A percentile compares a stretch with the other conserved stretches of the same genome.
These are phyloP conservation scores for Pisolithus orientalis DNA, from an alignment of 768 basidiomycete genomes.

Conservation along the genomic window DNA sequence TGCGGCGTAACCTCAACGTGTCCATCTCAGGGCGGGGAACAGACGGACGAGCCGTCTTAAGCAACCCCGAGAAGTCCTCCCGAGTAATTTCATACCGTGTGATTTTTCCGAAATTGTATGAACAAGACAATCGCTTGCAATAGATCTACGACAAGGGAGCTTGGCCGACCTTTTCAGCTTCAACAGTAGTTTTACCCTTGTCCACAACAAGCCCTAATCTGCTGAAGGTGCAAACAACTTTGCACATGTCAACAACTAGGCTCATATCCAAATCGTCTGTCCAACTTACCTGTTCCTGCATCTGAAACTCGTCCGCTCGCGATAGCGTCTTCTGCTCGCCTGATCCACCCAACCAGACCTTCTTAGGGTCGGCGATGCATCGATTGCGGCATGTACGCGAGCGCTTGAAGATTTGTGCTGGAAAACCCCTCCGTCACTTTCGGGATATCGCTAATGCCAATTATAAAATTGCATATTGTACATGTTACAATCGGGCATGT, in stretches of 20 bases:
- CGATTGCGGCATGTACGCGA: constrained; percentile 77
- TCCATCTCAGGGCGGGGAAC: constrained; percentile 69
- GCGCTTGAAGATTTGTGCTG: constrained; percentile 92
- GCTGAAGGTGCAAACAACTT: constrained; percentile 13
- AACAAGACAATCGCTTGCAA: background rate
- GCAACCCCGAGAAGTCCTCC: constrained; percentile 56
- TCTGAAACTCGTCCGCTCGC: constrained; percentile 62
- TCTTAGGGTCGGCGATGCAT: constrained; percentile 15
- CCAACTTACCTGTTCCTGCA: constrained; percentile 55
- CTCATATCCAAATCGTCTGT: background rate
- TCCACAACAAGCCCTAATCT: background rate
- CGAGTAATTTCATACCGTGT: constrained; percentile 53
- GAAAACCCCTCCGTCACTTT: constrained; percentile 75
- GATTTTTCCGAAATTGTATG: background rate
- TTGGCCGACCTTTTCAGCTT: constrained; percentile 19
- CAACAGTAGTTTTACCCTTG: background rate
- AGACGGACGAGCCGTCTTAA: constrained; percentile 72
- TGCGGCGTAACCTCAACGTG: constrained; percentile 51
- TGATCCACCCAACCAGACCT: constrained; percentile 38
- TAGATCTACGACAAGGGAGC: background rate
- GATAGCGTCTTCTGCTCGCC: constrained; percentile 36
- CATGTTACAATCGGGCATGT: constrained; percentile 59
- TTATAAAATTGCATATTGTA: too few species aligned
- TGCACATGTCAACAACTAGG: constrained; percentile 8
- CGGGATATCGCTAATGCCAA: constrained; percentile 53